Evolutionary conservation across 2,329 filamentous ascomycete genomes (phyloP).

Genomic region (Huntiella bhutanensis): DNA sequence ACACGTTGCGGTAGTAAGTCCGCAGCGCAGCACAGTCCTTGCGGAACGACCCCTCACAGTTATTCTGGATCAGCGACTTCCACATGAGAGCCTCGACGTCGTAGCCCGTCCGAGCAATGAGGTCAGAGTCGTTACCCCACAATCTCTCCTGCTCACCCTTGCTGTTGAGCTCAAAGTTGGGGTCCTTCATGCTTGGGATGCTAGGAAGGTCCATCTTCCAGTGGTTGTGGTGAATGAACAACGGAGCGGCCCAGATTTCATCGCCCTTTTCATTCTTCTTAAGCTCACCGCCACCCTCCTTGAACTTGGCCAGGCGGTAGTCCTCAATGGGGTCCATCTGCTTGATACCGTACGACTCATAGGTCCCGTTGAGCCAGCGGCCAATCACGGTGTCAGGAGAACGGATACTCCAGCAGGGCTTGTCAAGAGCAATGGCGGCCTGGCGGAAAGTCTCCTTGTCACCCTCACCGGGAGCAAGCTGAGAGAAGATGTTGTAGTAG

Average conservation of each 20-base stretch:
- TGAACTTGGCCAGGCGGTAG: slow-evolving; percentile 14
- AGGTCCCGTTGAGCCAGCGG: slow-evolving; percentile 16
- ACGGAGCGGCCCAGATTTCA: slow-evolving; percentile 12
- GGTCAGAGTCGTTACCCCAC: slow-evolving; percentile 5
- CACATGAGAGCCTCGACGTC: slow-evolving; percentile 9
- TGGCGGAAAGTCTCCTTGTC: slow-evolving; percentile 31
- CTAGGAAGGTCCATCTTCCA: slow-evolving; percentile 19
- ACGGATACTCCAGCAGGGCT: slow-evolving; percentile 23
- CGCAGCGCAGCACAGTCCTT: slow-evolving; percentile 8
- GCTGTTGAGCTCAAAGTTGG: not conserved
- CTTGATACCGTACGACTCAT: slow-evolving; percentile 15
- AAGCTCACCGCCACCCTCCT: slow-evolving; percentile 8
- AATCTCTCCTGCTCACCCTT: slow-evolving; percentile 3
- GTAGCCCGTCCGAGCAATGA: slow-evolving; percentile 5
- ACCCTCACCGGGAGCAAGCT: slow-evolving; percentile 24
- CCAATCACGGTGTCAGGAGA: slow-evolving; percentile 18
- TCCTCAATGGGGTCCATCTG: slow-evolving; percentile 18
- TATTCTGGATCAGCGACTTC: slow-evolving; percentile 6
- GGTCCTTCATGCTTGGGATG: slow-evolving; percentile 11
- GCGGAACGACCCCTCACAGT: slow-evolving; percentile 6
- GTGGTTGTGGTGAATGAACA: slow-evolving; percentile 22
- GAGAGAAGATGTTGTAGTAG: slow-evolving; percentile 30
- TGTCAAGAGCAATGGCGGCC: slow-evolving; percentile 23
- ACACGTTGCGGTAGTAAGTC: slow-evolving; percentile 9
- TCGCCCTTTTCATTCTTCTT: slow-evolving; percentile 11